These are phyloP conservation scores for Wallemia mellicola DNA, from an alignment of 1,284 basidiomycete species.

Conservation along the genomic window DNA sequence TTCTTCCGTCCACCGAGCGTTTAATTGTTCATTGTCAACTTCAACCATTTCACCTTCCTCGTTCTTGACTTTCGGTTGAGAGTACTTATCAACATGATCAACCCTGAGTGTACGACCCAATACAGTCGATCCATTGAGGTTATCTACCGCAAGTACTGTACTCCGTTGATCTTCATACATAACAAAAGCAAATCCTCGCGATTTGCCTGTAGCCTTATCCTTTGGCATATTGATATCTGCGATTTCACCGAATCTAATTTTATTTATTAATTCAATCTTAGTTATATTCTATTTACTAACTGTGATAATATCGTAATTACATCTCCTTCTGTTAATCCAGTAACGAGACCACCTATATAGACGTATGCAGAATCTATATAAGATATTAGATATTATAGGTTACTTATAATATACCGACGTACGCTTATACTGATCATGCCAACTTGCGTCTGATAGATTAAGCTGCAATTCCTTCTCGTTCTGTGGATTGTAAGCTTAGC, in stretches of 20 bases:
- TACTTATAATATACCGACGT: background rate
- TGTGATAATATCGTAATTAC: conserved; percentile 94
- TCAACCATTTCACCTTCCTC: conserved; percentile 74
- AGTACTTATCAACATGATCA: conserved; percentile 83
- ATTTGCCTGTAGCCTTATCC: conserved; percentile 63
- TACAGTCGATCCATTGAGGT: conserved; percentile 78
- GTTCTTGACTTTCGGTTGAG: conserved; percentile 47
- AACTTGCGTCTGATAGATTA: background rate
- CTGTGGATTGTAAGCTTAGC: background rate
- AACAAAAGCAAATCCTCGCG: conserved; percentile 74
- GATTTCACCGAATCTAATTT: conserved; percentile 63
- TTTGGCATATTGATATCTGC: conserved; percentile 82
- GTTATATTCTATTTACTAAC: conserved; percentile 21
- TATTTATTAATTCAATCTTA: background rate
- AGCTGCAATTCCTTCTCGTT: background rate
- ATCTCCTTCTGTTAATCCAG: conserved; percentile 82
- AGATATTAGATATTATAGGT: background rate
- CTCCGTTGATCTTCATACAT: conserved; percentile 98
- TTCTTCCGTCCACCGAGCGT: conserved; percentile 20
- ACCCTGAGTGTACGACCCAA: conserved; percentile 60
- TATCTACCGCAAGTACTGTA: conserved; percentile 88
- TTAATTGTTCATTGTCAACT: conserved; percentile 49
- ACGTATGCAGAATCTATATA: conserved; percentile 67
- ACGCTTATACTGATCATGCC: conserved; percentile 8
- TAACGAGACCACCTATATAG: conserved; percentile 58